Evolutionary conservation across 257 asterid genomes (phyloP).

Genomic region (Nicotiana tabacum): DNA sequence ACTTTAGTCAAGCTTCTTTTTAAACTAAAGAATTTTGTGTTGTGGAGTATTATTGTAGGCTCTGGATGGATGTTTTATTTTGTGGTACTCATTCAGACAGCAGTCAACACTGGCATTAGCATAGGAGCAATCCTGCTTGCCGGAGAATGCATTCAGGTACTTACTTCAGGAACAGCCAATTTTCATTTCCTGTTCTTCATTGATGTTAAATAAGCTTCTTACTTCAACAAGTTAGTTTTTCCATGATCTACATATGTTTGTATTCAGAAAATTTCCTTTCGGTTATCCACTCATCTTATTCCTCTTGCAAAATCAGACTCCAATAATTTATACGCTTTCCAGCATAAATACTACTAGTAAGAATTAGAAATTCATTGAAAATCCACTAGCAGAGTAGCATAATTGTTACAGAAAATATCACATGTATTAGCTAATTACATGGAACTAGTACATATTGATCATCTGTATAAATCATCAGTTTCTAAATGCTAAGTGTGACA

Average conservation of each 20-base stretch:
- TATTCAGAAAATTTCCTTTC: background rate
- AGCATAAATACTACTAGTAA: background rate
- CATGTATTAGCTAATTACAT: background rate
- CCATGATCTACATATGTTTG: background rate
- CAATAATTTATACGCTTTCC: background rate
- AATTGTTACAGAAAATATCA: background rate
- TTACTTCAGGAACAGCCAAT: background rate
- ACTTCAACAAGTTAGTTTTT: background rate
- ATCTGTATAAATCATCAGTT: background rate
- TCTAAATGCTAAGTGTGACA: background rate
- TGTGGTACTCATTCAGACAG: conserved; percentile 83
- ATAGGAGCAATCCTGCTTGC: conserved; percentile 82
- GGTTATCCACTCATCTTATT: background rate
- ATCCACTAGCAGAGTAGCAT: background rate
- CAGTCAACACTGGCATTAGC: conserved; percentile 82
- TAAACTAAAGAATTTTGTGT: background rate
- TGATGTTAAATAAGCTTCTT: background rate
- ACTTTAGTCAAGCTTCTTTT: background rate
- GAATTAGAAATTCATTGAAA: background rate
- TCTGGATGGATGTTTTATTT: conserved; percentile 93
- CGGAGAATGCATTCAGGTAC: conserved; percentile 93
- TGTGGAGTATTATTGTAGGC: conserved; percentile 33
- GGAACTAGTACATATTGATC: background rate
- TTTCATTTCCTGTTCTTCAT: background rate
- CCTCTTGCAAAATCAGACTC: background rate